Conservation (phyloP, 208 protist species). For the Trichomonas vaginalis region DNA sequence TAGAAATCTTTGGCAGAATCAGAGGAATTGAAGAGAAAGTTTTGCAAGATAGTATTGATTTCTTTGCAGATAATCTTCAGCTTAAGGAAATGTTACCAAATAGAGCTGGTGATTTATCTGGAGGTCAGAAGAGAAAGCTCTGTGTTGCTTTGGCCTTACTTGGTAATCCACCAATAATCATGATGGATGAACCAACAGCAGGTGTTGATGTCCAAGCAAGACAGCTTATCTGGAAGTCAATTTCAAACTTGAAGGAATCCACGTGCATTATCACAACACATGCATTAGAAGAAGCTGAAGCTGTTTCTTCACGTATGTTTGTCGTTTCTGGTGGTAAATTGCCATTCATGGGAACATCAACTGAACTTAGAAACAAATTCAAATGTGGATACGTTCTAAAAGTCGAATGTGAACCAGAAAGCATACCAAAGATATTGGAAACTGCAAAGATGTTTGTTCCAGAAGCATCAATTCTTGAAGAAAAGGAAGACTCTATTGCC, state of each 20-base stretch:
- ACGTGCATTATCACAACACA: not conserved
- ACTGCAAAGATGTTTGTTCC: not conserved
- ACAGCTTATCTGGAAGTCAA: not conserved
- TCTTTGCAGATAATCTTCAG: not conserved
- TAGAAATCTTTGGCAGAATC: not conserved
- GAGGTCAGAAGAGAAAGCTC: not conserved
- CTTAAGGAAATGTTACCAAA: not conserved
- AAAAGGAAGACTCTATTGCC: not conserved
- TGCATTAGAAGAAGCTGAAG: not conserved
- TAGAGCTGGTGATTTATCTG: not conserved
- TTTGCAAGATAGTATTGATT: not conserved
- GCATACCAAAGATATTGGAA: not conserved
- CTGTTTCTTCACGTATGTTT: not conserved
- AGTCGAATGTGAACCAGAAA: not conserved
- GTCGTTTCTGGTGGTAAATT: not conserved
- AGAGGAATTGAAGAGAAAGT: not conserved
- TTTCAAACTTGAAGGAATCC: not conserved
- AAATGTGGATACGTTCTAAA: not conserved
- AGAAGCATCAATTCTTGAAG: not conserved
- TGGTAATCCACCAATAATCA: not conserved
- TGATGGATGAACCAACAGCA: conserved; percentile 6
- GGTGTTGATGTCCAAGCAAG: not conserved
- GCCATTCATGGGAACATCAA: not conserved
- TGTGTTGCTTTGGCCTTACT: not conserved
- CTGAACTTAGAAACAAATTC: not conserved